Evolutionary conservation across 805 yeast genomes (phyloP).

Genomic region (Yamadazyma takamatsuzukensis): DNA sequence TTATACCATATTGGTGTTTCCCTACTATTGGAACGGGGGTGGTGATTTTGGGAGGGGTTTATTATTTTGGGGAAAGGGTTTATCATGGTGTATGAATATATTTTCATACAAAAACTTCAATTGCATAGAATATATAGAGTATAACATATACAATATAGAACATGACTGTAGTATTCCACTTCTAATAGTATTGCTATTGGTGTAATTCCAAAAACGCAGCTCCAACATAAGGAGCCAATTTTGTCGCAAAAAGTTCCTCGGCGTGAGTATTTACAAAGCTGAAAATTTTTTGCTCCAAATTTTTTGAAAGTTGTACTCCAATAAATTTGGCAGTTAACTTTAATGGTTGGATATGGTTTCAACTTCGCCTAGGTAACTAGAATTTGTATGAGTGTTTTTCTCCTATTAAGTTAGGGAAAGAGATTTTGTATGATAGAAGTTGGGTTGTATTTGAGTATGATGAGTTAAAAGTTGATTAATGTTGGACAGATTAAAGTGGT

Average conservation of each 20-base stretch:
- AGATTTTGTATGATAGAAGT: slow-evolving; percentile 4
- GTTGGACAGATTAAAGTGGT: slow-evolving; percentile 16
- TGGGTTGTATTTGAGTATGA: background rate
- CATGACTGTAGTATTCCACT: too few relatives aligned
- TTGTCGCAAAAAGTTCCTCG: background rate
- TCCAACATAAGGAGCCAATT: too few relatives aligned
- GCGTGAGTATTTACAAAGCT: background rate
- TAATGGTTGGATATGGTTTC: background rate
- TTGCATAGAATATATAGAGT: background rate
- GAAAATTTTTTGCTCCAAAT: too few relatives aligned
- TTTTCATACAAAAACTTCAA: background rate
- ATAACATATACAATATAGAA: background rate
- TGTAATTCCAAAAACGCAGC: too few relatives aligned
- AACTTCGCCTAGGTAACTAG: slow-evolving; percentile 4
- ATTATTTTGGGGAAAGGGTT: slow-evolving; percentile 7
- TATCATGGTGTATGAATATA: background rate
- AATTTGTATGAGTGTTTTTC: slow-evolving; percentile 8
- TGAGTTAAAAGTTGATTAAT: slow-evolving; percentile 10
- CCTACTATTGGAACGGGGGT: slow-evolving; percentile 52
- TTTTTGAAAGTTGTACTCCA: slow-evolving; percentile 16
- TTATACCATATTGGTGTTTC: slow-evolving; percentile 55
- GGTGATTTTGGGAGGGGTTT: slow-evolving; percentile 38
- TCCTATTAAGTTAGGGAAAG: slow-evolving; percentile 16
- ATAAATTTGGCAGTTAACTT: slow-evolving; percentile 12
- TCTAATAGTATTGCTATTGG: too few relatives aligned